Evolutionary conservation across 2,329 filamentous ascomycete genomes (phyloP), one percentile per base, ranked within the genome.

Genomic region (Neofusicoccum laricinum): DNA sequence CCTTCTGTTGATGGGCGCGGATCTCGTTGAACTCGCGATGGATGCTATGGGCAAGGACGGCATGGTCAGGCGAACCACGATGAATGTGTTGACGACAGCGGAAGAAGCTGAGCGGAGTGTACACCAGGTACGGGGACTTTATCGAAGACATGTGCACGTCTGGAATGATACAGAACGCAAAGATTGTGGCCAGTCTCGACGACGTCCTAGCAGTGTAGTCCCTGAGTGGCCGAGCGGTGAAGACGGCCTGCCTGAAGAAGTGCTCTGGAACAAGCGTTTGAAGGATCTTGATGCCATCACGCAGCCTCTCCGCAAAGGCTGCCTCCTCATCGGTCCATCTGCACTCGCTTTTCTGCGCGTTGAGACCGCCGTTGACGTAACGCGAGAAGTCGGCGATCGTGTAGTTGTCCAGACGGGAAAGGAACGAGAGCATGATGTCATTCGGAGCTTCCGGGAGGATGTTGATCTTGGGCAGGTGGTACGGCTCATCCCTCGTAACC

Each of bases 101-200:
- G 73, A 82, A 81, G 71, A 83, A 81, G 11, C 76, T 77, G 14
- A 80, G 67, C 0, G 80, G 79, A 0, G 78, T 75, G 15, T 76
- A 75, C 7, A 68, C 67, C n/a, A 75, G 68, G 68, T 67, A 72
- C 51, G 43, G 64, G 65, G 65, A 64, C 50, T 64, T 70, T 25
- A 68, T 70, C 72, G 30, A 73, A 68, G 76, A 71, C 17, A 70
- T 72, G 65, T 80, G 77, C 12, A 80, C 75, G 50, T 79, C 77
- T 32, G 77, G 76, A 65, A 80, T 78, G 6, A 76, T 75, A 65
- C 78, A 81, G 68, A 83, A 82, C 4, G 79, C 73, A 63, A 63
- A 63, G 10, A 63, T 43, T 5, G 61, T 63, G 17, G 49, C 61
- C 6, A 49, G 49, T 10, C 61, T 49, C 4, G 55, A 25, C 15